Percentiles rank a stretch among this genome's conserved stretches.
phyloP scores from a whole-genome alignment of 2,329 filamentous ascomycete species.

The Xylaria sp. region DNA sequence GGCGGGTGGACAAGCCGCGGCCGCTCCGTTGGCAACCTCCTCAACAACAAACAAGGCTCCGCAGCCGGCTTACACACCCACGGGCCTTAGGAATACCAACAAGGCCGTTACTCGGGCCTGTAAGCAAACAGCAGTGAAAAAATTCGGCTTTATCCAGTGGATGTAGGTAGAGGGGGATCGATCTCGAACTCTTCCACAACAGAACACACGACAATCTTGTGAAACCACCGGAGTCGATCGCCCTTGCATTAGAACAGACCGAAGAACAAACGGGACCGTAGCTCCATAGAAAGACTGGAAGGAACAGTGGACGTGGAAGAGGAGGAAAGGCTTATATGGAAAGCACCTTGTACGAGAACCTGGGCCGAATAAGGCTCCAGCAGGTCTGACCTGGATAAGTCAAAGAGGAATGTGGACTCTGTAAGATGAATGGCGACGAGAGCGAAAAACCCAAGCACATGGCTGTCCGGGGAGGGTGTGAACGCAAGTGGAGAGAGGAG shows the following conservation, averaged over 20 bases:
- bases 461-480: slow-evolving; percentile 32
- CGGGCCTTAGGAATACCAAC: slow-evolving; percentile 19
- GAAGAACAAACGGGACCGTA: slow-evolving; percentile 4
- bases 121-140: slow-evolving; percentile 12
- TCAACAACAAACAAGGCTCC: slow-evolving; percentile 22
- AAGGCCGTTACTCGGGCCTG: slow-evolving; percentile 16
- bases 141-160: slow-evolving; percentile 1
- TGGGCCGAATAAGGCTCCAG: slow-evolving; percentile 15
- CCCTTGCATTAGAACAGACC: background rate
- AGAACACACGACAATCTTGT: slow-evolving; percentile 5
- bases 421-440: slow-evolving; percentile 19
- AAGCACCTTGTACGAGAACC: slow-evolving; percentile 12
- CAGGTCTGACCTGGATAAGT: slow-evolving; percentile 13
- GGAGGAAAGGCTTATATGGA: slow-evolving; percentile 23
- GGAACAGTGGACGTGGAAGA: slow-evolving; percentile 9
- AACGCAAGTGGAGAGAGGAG: slow-evolving; percentile 26
- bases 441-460: slow-evolving; percentile 22
- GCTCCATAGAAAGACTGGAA: slow-evolving; percentile 7
- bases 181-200: slow-evolving; percentile 16
- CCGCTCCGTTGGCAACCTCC: slow-evolving; percentile 17
- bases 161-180: background rate
- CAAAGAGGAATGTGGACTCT: slow-evolving; percentile 21
- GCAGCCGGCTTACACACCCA: slow-evolving; percentile 24
- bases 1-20: slow-evolving; percentile 15
- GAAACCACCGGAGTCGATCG: slow-evolving; percentile 7